Conservation (phyloP, 768 basidiomycete genomes). For the Pisolithus sp. region DNA sequence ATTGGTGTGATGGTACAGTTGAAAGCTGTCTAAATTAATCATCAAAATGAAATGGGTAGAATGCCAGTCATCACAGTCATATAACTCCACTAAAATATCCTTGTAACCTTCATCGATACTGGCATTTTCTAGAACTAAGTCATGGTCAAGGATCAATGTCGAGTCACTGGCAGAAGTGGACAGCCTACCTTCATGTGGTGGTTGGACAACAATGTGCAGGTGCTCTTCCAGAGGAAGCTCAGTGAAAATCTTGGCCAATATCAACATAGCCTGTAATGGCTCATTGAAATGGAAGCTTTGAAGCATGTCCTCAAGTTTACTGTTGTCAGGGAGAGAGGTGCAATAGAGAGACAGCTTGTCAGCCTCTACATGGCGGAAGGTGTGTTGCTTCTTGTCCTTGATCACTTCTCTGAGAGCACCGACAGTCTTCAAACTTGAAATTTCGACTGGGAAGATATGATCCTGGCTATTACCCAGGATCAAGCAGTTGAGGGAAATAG, state of each 20-base stretch:
- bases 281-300: neutral
- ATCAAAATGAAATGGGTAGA: too few species aligned
- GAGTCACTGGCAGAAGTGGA: neutral
- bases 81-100: neutral
- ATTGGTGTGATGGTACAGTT: too few species aligned
- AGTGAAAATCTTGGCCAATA: neutral
- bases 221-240: neutral
- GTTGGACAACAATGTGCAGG: constrained; percentile 2
- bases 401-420: neutral
- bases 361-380: neutral
- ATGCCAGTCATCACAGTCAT: too few species aligned
- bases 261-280: neutral
- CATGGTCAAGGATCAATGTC: neutral
- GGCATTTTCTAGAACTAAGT: too few species aligned
- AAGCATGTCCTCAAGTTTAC: neutral
- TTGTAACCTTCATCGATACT: neutral
- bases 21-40: too few species aligned
- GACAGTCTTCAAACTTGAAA: neutral
- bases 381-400: neutral
- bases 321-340: neutral
- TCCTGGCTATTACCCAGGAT: neutral
- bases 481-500: neutral
- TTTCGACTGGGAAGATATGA: neutral
- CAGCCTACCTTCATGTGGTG: neutral
- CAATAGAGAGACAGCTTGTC: neutral